A percentile compares a stretch with the other conserved stretches of the same genome.
phyloP scores from a whole-genome alignment of 2,329 filamentous ascomycete species.

The Volutella citrinella region DNA sequence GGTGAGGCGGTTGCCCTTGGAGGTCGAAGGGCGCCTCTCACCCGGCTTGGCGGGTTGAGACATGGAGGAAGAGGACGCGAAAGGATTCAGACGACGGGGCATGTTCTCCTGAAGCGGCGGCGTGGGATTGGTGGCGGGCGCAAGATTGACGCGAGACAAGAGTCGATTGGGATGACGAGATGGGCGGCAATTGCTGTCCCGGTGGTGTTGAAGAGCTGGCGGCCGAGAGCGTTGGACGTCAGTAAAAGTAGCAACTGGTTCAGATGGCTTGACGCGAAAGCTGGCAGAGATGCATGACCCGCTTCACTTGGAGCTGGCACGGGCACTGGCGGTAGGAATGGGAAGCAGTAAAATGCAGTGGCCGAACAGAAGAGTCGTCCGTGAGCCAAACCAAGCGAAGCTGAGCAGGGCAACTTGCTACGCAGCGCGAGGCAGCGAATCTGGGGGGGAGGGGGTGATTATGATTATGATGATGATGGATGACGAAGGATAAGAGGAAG shows the following conservation, averaged over 20 bases:
- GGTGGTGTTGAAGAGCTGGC: too few species aligned
- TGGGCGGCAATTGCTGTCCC: too few species aligned
- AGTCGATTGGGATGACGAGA: too few species aligned
- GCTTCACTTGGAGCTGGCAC: constrained; percentile 10
- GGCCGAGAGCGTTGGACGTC: constrained; percentile 11
- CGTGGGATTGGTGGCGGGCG: constrained; percentile 7
- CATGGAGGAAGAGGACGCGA: constrained; percentile 49
- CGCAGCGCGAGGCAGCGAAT: constrained; percentile 15
- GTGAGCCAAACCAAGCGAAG: constrained; percentile 14
- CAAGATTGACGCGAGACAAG: too few species aligned
- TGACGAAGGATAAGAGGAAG: constrained; percentile 12
- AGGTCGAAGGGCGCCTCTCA: constrained; percentile 58
- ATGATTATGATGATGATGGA: constrained; percentile 8
- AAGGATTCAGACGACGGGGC: constrained; percentile 60
- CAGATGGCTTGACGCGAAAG: constrained; percentile 6
- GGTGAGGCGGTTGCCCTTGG: constrained; percentile 73
- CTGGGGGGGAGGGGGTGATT: too few species aligned
- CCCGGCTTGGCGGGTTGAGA: constrained; percentile 45
- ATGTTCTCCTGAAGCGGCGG: constrained; percentile 40
- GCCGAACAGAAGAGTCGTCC: too few species aligned
- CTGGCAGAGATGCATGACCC: constrained; percentile 15
- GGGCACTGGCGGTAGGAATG: constrained; percentile 6
- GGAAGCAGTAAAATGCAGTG: neutral
- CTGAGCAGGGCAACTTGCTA: constrained; percentile 7
- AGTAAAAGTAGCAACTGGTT: constrained; percentile 10